Percentiles rank a stretch among this genome's conserved stretches.
Evolutionary conservation across 305 asterid species (phyloP).

Genomic region (Nicotiana rustica): DNA sequence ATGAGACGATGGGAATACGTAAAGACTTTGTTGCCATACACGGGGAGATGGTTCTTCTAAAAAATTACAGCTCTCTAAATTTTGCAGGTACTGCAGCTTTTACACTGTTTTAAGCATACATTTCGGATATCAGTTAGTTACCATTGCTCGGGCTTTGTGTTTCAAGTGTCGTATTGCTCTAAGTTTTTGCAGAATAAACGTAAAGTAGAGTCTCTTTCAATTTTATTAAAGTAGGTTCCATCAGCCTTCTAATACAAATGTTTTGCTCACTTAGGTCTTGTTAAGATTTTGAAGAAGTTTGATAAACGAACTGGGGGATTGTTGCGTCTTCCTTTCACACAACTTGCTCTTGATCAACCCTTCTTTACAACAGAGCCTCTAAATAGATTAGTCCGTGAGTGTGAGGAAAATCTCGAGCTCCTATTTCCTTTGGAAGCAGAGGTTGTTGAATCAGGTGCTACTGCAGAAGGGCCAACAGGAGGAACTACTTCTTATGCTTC

Average conservation of each 20-base stretch:
- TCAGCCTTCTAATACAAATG: not conserved
- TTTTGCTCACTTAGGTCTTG: conserved; percentile 59
- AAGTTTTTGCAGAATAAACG: not conserved
- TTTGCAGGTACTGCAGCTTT: conserved; percentile 70
- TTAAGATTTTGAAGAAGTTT: conserved; percentile 89
- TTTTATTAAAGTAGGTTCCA: not conserved
- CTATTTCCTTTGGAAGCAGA: conserved; percentile 90
- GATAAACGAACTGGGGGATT: conserved; percentile 90
- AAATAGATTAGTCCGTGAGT: conserved; percentile 78
- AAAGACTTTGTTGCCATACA: conserved; percentile 85
- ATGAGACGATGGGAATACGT: conserved; percentile 84
- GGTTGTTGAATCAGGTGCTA: conserved; percentile 61
- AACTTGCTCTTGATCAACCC: conserved; percentile 81
- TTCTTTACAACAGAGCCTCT: conserved; percentile 90
- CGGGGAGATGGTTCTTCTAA: conserved; percentile 95
- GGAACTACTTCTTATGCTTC: conserved; percentile 45
- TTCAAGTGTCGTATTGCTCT: not conserved
- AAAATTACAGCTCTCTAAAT: conserved; percentile 91
- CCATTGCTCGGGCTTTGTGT: not conserved
- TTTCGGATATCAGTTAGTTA: conserved; percentile 9
- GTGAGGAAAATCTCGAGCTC: conserved; percentile 91
- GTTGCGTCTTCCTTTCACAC: conserved; percentile 78
- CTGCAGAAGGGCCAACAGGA: conserved; percentile 40
- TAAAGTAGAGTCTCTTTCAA: not conserved
- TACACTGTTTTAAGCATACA: conserved; percentile 24